These are phyloP conservation scores for Canavalia ensiformis DNA, from an alignment of 306 rosid species.

Conservation along the genomic window DNA sequence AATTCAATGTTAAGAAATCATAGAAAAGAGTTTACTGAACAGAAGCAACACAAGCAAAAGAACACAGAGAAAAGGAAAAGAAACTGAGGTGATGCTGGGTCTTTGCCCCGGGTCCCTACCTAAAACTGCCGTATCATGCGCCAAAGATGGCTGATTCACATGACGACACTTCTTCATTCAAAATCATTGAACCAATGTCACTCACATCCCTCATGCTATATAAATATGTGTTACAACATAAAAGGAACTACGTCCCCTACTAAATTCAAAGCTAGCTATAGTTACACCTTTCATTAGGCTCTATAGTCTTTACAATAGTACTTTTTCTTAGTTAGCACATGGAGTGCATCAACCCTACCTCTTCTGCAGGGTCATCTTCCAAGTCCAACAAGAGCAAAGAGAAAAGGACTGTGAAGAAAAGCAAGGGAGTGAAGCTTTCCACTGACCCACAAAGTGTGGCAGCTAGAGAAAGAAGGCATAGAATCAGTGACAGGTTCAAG, in stretches of 20 bases:
- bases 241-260: not conserved
- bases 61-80: conserved; percentile 38
- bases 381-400: conserved; percentile 38
- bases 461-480: conserved; percentile 85
- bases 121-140: conserved; percentile 78
- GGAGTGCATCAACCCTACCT: conserved; percentile 56
- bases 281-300: conserved; percentile 8
- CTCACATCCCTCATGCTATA: conserved; percentile 36
- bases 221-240: conserved; percentile 34
- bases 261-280: conserved; percentile 3
- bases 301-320: not conserved
- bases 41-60: conserved; percentile 34
- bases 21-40: not conserved
- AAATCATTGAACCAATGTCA: conserved; percentile 44
- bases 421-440: conserved; percentile 71
- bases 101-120: conserved; percentile 56
- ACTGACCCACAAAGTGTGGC: conserved; percentile 97
- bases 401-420: conserved; percentile 50
- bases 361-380: conserved; percentile 57
- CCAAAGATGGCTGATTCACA: conserved; percentile 83
- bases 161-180: conserved; percentile 59
- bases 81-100: conserved; percentile 32
- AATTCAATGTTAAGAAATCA: conserved; percentile 9
- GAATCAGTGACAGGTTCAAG: conserved; percentile 94
- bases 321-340: conserved; percentile 46